phyloP scores from a whole-genome alignment of 1,284 basidiomycete species.

The Peniophora sp. region DNA sequence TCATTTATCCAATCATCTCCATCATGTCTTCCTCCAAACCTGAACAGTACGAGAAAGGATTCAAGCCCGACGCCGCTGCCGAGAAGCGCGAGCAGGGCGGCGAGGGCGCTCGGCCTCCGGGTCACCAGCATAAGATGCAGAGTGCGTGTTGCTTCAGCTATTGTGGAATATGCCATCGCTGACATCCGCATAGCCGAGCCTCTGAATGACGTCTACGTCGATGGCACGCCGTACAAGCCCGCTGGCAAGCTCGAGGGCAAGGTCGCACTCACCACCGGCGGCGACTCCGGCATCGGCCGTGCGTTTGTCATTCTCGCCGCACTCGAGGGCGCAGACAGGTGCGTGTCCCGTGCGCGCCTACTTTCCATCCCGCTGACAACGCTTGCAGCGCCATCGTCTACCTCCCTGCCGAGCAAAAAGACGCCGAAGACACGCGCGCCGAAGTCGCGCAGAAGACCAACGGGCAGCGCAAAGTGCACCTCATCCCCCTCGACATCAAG shows the following conservation, averaged over 20 bases:
- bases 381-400: slow-evolving; percentile 36
- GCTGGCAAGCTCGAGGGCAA: slow-evolving; percentile 37
- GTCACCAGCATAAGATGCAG: background rate
- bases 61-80: background rate
- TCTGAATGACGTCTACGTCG: slow-evolving; percentile 39
- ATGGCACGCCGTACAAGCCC: slow-evolving; percentile 35
- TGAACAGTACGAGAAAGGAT: background rate
- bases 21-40: background rate
- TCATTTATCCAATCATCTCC: no score
- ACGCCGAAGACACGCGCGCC: slow-evolving; percentile 25
- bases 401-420: slow-evolving; percentile 39
- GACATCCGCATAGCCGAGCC: slow-evolving; percentile 31
- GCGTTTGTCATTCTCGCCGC: slow-evolving; percentile 22
- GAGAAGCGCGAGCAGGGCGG: background rate
- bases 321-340: slow-evolving; percentile 44
- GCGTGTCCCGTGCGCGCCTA: no score
- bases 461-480: slow-evolving; percentile 31
- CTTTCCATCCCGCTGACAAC: background rate
- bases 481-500: slow-evolving; percentile 34
- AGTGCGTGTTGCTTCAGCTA: background rate
- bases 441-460: slow-evolving; percentile 22
- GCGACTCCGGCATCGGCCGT: slow-evolving; percentile 42
- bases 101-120: background rate
- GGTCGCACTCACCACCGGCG: slow-evolving; percentile 41
- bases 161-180: no score